These are phyloP conservation scores for Sugiyamaella chiloensis DNA, from an alignment of 805 yeast genomes.

Conservation along the genomic window DNA sequence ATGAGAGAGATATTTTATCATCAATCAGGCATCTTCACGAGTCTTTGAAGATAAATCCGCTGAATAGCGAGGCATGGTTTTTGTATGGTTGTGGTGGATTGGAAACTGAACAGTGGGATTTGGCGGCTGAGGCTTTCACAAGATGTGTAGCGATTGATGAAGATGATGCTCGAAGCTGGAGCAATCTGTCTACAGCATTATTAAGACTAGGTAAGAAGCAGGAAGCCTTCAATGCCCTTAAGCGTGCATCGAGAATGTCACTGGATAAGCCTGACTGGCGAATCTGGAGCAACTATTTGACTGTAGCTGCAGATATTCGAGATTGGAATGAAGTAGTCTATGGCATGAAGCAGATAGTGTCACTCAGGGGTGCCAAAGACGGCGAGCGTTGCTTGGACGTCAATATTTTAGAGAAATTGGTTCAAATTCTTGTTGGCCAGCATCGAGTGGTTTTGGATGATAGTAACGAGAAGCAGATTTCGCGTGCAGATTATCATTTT, in stretches of 20 bases:
- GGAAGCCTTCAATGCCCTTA: slow-evolving; percentile 83
- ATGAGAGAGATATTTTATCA: slow-evolving; percentile 46
- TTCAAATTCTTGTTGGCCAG: slow-evolving; percentile 55
- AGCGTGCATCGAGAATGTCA: slow-evolving; percentile 69
- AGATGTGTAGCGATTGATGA: slow-evolving; percentile 86
- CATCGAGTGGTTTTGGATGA: slow-evolving; percentile 41
- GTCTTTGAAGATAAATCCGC: slow-evolving; percentile 67
- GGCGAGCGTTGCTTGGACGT: slow-evolving; percentile 70
- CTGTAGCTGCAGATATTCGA: slow-evolving; percentile 75
- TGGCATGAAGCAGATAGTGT: slow-evolving; percentile 65
- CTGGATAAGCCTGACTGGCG: slow-evolving; percentile 76
- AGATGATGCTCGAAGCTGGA: slow-evolving; percentile 80
- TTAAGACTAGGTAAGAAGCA: slow-evolving; percentile 58
- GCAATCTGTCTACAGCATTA: slow-evolving; percentile 81
- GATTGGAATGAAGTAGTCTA: slow-evolving; percentile 85
- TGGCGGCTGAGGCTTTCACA: slow-evolving; percentile 89
- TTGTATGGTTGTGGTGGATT: slow-evolving; percentile 89
- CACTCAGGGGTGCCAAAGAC: slow-evolving; percentile 50
- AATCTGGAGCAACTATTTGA: slow-evolving; percentile 82
- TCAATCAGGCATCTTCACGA: slow-evolving; percentile 72
- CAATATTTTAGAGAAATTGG: slow-evolving; percentile 70
- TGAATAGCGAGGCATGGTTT: slow-evolving; percentile 81
- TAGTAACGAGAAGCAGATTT: slow-evolving; percentile 1
- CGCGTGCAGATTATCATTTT: slow-evolving; percentile 43
- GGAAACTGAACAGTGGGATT: slow-evolving; percentile 62